phyloP scores from a whole-genome alignment of 176 grass and related monocot species.

The Musa acuminata region DNA sequence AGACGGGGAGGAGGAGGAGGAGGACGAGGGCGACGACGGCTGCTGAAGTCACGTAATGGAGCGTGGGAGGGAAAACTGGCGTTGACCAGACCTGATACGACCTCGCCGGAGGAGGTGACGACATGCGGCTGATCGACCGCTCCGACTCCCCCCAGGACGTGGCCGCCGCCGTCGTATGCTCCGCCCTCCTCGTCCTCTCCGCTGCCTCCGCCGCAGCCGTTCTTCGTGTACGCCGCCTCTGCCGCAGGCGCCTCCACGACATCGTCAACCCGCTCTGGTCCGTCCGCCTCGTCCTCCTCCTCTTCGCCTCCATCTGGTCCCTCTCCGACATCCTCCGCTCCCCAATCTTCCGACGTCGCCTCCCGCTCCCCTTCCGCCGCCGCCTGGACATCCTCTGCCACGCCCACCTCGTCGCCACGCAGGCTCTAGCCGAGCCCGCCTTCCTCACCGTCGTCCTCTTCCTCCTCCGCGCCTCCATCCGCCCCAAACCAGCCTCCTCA shows the following conservation, averaged over 20 bases:
- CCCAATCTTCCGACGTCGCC: slow-evolving; percentile 12
- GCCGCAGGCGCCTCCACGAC: slow-evolving; percentile 24
- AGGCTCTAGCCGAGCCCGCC: slow-evolving; percentile 33
- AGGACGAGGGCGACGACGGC: not conserved
- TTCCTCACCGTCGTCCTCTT: slow-evolving; percentile 28
- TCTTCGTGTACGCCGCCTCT: not conserved
- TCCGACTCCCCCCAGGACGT: slow-evolving; percentile 1
- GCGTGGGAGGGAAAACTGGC: not conserved
- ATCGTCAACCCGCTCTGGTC: slow-evolving; percentile 19
- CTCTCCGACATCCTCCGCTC: slow-evolving; percentile 19
- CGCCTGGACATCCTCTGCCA: slow-evolving; percentile 23
- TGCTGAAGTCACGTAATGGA: not conserved
- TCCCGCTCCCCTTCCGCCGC: not conserved
- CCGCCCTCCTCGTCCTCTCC: slow-evolving; percentile 15
- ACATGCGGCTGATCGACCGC: not conserved
- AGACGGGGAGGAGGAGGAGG: not conserved
- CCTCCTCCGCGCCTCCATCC: slow-evolving; percentile 24
- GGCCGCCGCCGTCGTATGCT: slow-evolving; percentile 3
- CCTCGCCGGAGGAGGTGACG: not conserved
- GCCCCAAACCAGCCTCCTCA: not conserved
- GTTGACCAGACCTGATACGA: not conserved
- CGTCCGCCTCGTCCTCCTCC: slow-evolving; percentile 22
- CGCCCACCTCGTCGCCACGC: slow-evolving; percentile 16
- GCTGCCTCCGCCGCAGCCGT: slow-evolving; percentile 17
- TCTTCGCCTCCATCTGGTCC: slow-evolving; percentile 28